These are phyloP conservation scores for Chaetomium cochliodes DNA, from an alignment of 495 filamentous ascomycete genomes.

Conservation along the genomic window DNA sequence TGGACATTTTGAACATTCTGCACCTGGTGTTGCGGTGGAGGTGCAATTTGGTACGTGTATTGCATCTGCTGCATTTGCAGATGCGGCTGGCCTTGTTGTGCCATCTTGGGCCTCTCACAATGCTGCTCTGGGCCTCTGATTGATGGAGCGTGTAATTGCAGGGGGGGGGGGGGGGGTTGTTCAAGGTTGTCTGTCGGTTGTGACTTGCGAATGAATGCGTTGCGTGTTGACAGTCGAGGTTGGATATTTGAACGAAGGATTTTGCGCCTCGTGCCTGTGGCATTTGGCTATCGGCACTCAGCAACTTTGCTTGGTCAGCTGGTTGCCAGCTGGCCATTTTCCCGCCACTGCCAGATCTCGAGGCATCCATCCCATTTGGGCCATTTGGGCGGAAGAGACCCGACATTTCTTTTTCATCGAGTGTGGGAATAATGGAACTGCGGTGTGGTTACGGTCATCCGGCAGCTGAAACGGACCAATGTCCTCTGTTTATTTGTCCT, in stretches of 20 bases:
- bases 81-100: conserved; percentile 4
- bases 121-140: background rate
- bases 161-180: too few relatives aligned
- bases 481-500: too few relatives aligned
- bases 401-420: too few relatives aligned
- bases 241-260: background rate
- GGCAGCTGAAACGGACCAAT: too few relatives aligned
- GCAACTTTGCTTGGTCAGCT: background rate
- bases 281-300: conserved; percentile 17
- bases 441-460: too few relatives aligned
- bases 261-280: conserved; percentile 12
- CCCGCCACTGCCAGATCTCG: background rate
- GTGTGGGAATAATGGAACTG: too few relatives aligned
- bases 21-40: background rate
- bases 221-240: background rate
- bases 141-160: background rate
- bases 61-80: conserved; percentile 3
- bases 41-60: background rate
- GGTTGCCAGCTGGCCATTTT: conserved; percentile 1
- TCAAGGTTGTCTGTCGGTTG: too few relatives aligned
- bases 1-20: background rate
- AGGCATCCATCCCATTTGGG: too few relatives aligned
- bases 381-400: too few relatives aligned
- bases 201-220: too few relatives aligned
- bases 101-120: background rate